Evolutionary conservation across 1,284 basidiomycete genomes (phyloP).

Genomic region (Moniliophthora roreri): DNA sequence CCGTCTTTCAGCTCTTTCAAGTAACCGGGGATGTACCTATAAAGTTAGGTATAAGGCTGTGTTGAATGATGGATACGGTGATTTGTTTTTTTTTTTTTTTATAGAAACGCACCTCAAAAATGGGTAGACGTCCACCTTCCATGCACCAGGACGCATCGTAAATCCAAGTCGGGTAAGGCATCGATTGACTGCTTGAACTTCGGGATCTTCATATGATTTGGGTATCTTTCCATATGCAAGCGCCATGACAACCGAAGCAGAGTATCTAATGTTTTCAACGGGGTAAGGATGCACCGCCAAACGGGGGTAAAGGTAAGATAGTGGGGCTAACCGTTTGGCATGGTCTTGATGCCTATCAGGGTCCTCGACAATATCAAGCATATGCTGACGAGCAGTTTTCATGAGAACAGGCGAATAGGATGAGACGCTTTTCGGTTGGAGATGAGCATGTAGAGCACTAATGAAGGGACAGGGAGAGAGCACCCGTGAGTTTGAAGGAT

Average conservation of each 20-base stretch:
- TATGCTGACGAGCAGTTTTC: slow-evolving; percentile 32
- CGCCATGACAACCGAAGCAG: slow-evolving; percentile 61
- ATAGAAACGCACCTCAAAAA: slow-evolving; percentile 48
- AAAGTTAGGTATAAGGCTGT: slow-evolving; percentile 3
- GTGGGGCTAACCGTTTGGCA: slow-evolving; percentile 23
- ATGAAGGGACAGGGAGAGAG: background rate
- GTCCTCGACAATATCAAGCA: slow-evolving; percentile 36
- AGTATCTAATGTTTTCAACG: slow-evolving; percentile 50
- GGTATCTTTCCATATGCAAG: slow-evolving; percentile 65
- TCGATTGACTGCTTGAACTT: slow-evolving; percentile 51
- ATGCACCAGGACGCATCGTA: slow-evolving; percentile 54
- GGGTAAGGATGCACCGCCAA: background rate
- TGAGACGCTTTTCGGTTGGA: slow-evolving; percentile 33
- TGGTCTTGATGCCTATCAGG: slow-evolving; percentile 35
- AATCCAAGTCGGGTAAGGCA: slow-evolving; percentile 46
- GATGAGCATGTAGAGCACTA: slow-evolving; percentile 34
- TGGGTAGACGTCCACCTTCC: slow-evolving; percentile 59
- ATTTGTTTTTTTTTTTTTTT: too few relatives aligned
- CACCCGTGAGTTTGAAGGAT: background rate
- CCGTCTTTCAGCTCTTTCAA: slow-evolving; percentile 49
- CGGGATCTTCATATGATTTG: slow-evolving; percentile 53
- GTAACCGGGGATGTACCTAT: slow-evolving; percentile 56
- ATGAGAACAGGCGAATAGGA: slow-evolving; percentile 34
- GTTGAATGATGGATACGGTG: too few relatives aligned
- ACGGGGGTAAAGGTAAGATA: background rate